These are phyloP conservation scores for Phytophthora sp. DNA, from an alignment of 352 stramenopile genomes.

Conservation along the genomic window DNA sequence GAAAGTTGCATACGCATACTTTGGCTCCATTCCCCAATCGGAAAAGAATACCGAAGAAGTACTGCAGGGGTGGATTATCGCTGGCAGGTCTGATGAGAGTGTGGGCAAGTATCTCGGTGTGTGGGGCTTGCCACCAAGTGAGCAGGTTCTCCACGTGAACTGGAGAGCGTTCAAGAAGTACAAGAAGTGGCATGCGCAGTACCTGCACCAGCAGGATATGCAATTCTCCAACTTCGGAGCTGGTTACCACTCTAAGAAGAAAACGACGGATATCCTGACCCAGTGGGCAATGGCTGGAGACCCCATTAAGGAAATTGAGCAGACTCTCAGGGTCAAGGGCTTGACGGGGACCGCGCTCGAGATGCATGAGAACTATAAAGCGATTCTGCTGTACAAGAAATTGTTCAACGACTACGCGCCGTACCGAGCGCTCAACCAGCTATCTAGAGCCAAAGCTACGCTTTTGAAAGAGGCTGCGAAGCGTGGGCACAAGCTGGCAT, in stretches of 20 bases:
- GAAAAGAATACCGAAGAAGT: not conserved
- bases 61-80: not conserved
- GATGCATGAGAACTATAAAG: not conserved
- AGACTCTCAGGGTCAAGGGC: not conserved
- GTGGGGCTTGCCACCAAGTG: not conserved
- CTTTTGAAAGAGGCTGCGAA: too few relatives aligned
- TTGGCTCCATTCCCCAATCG: not conserved
- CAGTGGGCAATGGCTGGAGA: not conserved
- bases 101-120: not conserved
- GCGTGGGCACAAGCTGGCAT: too few relatives aligned
- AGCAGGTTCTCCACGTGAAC: not conserved
- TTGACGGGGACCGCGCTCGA: not conserved
- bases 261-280: not conserved
- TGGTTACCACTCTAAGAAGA: not conserved
- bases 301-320: not conserved
- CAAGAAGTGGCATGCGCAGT: not conserved
- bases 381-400: not conserved
- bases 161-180: slow-evolving; percentile 8
- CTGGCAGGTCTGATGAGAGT: not conserved
- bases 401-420: not conserved
- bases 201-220: not conserved
- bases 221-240: not conserved
- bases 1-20: not conserved
- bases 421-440: not conserved
- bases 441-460: not conserved